Percentiles rank a stretch among this genome's conserved stretches.
Conservation (phyloP, 2,329 filamentous ascomycete genomes). For the Fusarium avenaceum region DNA sequence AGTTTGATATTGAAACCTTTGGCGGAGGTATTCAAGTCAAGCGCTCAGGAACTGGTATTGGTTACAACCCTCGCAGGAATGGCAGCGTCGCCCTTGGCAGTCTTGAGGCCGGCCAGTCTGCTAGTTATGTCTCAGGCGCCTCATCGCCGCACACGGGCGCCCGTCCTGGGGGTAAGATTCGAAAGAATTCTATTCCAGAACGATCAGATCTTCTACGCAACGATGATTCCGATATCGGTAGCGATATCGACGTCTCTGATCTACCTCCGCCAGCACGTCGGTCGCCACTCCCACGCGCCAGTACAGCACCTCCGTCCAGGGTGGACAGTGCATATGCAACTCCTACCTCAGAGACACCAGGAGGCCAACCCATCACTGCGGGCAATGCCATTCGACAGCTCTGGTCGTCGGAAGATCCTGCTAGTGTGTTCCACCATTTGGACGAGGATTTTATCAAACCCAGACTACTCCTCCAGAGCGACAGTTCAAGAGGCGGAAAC, state of each 20-base stretch:
- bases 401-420: conserved; percentile 87
- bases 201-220: conserved; percentile 68
- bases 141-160: conserved; percentile 62
- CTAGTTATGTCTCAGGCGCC: conserved; percentile 67
- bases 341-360: conserved; percentile 50
- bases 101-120: conserved; percentile 59
- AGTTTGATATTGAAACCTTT: conserved; percentile 93
- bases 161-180: conserved; percentile 64
- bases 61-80: conserved; percentile 78
- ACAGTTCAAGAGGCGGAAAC: conserved; percentile 51
- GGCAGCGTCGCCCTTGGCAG: conserved; percentile 71
- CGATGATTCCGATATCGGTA: conserved; percentile 70
- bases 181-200: conserved; percentile 67
- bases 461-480: conserved; percentile 83
- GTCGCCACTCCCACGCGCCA: conserved; percentile 54
- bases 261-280: conserved; percentile 71
- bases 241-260: conserved; percentile 76
- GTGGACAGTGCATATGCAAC: conserved; percentile 50
- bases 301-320: conserved; percentile 45
- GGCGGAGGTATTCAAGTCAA: conserved; percentile 83
- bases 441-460: conserved; percentile 98
- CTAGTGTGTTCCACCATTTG: conserved; percentile 88
- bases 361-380: conserved; percentile 70
- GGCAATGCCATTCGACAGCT: conserved; percentile 84
- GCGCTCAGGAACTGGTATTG: conserved; percentile 80